Evolutionary conservation across 2,329 filamentous ascomycete species (phyloP), one percentile per base, ranked within the genome.

Genomic region (Fusarium algeriense): DNA sequence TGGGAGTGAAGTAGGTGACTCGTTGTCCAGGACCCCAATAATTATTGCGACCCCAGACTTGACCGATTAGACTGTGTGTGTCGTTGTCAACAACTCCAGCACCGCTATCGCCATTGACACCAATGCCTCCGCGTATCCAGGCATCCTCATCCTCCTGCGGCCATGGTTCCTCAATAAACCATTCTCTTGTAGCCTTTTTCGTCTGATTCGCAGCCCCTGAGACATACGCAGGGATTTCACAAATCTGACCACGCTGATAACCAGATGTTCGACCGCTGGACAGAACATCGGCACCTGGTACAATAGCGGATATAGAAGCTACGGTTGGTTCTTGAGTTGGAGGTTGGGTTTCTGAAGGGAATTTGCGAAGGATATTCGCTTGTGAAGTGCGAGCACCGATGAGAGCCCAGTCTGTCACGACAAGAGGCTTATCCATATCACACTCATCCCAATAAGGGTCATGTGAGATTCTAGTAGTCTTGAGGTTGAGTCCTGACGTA

Each of bases 61-160:
- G 82, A 10, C 83, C 83, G 26, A 85, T 65, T 14, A 85, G 76
- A 7, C 75, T 69, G 32, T 83, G 78, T 0, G 76, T 81, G 19
- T 80, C 79, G n/a, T 75, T 74, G 52, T 85, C 83, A n/a, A 85
- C 75, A 38, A 85, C 77, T 54, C 80, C 82, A 5, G 83, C 83
- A 34, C 83, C 83, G 60, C 82, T 84, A 64, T 85, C 83, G 13
- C 83, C 83, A 48, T 79, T 76, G 11, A 85, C 81, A 19, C 83
- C 83, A 14, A 85, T 83, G 32, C 83, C 83, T 6, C 83, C 82
- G 5, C 82, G 78, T 53, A 85, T 85, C 83, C 83, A 85, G 13
- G 74, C 78, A 15, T 85, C 80, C 41, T 84, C 82, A 45, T 83
- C 70, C 13, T 82, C 81, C n/a, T 73, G 75, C 1, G 77, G 67